Evolutionary conservation across 2,329 filamentous ascomycete genomes (phyloP), one percentile per base, ranked within the genome.

Genomic region (Neoascochyta sp.): DNA sequence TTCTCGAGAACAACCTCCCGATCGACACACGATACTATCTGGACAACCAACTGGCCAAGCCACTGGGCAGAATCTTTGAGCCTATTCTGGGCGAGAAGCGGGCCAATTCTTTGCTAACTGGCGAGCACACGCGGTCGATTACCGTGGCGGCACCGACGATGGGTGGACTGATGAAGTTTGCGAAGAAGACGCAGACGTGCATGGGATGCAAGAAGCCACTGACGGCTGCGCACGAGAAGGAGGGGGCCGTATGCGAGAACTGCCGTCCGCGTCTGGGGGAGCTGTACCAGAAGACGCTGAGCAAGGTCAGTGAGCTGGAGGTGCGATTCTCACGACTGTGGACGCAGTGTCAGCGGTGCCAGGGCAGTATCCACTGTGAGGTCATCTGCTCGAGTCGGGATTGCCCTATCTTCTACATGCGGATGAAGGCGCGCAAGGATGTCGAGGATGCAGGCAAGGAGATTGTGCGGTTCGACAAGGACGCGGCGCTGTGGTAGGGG

Each of bases 391-490:
- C 83, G 42, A 90, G 83, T 61, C 85, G 88, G 62, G 92, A 98
- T 69, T 98, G 92, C 60, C 92, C 92, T 1, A 98, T 98, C 55
- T 98, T 98, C 65, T 98, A 98, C 64, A 98, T 98, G 92, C 81
- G 92, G 4, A 98, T 98, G 92, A 98, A 98, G 74, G 90, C 90
- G 17, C 94, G 95, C 76, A 98, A 98, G 72, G 92, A 98, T 62
- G 81, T 96, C 21, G 90, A 96, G 64, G 92, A 98, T 67, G 83
- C 82, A 2, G 87, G 89, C 34, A 93, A 87, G 68, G 92, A 98
- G 63, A 65, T 98, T 52, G 76, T 76, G 49, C 73, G 92, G 50
- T 98, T 98, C 65, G 92, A 98, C 66, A 76, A 80, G 43, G 89
- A 95, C 64, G 77, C 80, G 52, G 81, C 83, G 34, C 76, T 86